Base-by-base conservation (phyloP, 2,329 filamentous ascomycete genomes). In the Beauveria medogensis region DNA sequence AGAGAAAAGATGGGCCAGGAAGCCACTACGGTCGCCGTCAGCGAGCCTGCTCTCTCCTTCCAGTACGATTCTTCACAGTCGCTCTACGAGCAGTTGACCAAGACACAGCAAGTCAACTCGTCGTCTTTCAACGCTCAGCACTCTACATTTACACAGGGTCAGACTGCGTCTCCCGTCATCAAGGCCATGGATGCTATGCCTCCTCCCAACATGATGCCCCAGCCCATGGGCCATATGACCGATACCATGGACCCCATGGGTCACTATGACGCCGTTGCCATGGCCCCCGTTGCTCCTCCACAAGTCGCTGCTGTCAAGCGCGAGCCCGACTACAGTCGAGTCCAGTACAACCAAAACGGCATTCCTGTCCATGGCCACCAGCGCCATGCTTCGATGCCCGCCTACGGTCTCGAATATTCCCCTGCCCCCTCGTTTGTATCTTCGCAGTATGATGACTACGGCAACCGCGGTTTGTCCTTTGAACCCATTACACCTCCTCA, bases 1-100 rank as follows among this genome's bases (percentile, higher is more conserved):
- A 87, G 94, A 71, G 94, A 99, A 79, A 99, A 99, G 85, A 97
- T 97, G 93, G 89, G 90, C 67, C 94, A 99, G 77, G 94, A 99
- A 78, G 91, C 94, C 61, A 99, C 92, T 56, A 99, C 94, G 18
- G 87, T 96, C 69, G 94, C 94, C 59, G 92, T 97, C 72, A 96
- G 89, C 83, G 94, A 99, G 79, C 94, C 94, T 41, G 94, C 94
- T 56, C 80, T 97, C 69, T 99, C 94, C 1, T 99, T 99, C 80
- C 92, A 99, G 77, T 99, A 97, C 78, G 94, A 99, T 79, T 97
- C 94, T 26, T 97, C 94, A 40, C 94, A 99, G 78, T 97, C 94
- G 67, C 88, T 99, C 63, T 99, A 96, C 74, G 94, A 99, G 82
- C 94, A 99, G 81, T 87, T 99, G 79, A 99, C 94, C 69, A 99